A percentile compares a stretch with the other conserved stretches of the same genome.
Evolutionary conservation across 495 filamentous ascomycete species (phyloP).

Genomic region (Daldinia decipiens): DNA sequence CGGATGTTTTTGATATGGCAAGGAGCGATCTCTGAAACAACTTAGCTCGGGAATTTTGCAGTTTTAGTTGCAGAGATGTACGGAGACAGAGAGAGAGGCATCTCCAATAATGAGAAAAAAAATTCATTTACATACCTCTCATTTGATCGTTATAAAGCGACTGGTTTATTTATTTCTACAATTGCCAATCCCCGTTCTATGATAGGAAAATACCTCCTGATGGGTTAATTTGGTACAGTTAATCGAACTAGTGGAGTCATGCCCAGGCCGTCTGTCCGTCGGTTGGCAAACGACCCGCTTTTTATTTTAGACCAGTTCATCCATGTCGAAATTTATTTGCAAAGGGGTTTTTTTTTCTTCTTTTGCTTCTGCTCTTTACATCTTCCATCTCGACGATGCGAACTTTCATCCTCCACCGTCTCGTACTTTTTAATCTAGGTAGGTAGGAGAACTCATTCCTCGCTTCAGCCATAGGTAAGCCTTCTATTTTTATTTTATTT

Average conservation of each 20-base stretch:
- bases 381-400: constrained; percentile 12
- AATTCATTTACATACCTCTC: too few relatives aligned
- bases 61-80: constrained; percentile 21
- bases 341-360: constrained; percentile 33
- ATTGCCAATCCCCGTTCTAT: too few relatives aligned
- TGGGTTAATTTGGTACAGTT: not conserved
- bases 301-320: not conserved
- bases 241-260: not conserved
- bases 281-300: constrained; percentile 18
- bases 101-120: constrained; percentile 36
- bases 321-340: constrained; percentile 21
- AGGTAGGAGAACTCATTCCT: not conserved
- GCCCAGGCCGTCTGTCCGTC: not conserved
- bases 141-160: too few relatives aligned
- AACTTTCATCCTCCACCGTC: not conserved
- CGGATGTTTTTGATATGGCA: constrained; percentile 15
- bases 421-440: not conserved
- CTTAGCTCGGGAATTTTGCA: constrained; percentile 13
- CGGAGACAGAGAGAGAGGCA: constrained; percentile 13
- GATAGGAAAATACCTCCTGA: too few relatives aligned
- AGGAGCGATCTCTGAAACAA: constrained; percentile 9
- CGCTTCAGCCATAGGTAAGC: not conserved
- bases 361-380: constrained; percentile 23
- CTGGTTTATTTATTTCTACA: too few relatives aligned
- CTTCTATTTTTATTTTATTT: not conserved